Evolutionary conservation across 2,329 filamentous ascomycete species (phyloP), one percentile per base, ranked within the genome.

Genomic region (Calonectria crousiana): DNA sequence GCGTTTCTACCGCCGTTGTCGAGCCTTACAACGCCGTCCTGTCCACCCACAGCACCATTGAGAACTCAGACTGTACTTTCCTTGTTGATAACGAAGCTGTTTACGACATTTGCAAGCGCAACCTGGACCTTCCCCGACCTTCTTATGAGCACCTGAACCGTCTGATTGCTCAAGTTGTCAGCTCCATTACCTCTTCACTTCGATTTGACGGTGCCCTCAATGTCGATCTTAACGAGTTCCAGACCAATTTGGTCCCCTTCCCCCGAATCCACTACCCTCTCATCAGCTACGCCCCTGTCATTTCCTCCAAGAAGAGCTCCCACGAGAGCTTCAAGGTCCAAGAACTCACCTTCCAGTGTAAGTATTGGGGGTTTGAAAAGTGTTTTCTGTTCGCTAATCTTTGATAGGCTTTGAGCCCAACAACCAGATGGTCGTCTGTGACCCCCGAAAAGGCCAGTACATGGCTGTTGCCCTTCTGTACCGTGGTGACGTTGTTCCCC

Each of bases 321-420:
- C 95, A 97, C 83, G 95, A 97, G 89, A 95, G 93, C 88, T 96
- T 96, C 92, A 95, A 95, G 89, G 93, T 95, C 70, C 90, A 92
- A 76, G 95, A 97, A 78, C 86, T 94, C 77, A 94, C 92, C 82
- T 92, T 93, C 87, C 92, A 94, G 85, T 94, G 92, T 94, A 88
- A 83, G 90, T 87, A 5, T 20, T 6, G n/a, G 6, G 1, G 26
- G 8, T 26, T 16, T 52, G 26, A 11, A 36, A 13, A 14, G 1
- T 4, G 38, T 14, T 41, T 10, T 4, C 20, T 68, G 30, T 38
- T 72, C 71, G 62, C 84, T 86, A 75, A 85, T 69, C 18, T 8
- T 16, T 16, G 20, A 8, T 71, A 93, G 92, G 92, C 87, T 94
- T 94, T 82, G 92, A 94, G 87, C 93, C 92, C 79, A 93, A 93